Evolutionary conservation across 805 yeast species (phyloP), one percentile per base, ranked within the genome.

Genomic region (Phaffomyces opuntiae): DNA sequence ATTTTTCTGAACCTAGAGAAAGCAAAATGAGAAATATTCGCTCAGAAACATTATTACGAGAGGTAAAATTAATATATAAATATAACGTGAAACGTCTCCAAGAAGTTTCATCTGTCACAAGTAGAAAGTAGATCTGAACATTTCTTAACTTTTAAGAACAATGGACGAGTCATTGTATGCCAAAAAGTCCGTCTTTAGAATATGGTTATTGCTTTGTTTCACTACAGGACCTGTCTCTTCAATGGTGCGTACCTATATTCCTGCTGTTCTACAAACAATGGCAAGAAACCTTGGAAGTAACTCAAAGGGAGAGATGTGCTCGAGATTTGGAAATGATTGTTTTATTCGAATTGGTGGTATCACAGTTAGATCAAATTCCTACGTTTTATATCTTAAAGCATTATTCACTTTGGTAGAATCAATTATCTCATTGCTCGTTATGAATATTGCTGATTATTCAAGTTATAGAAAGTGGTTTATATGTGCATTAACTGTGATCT

Each of bases 151-250:
- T n/a, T n/a, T n/a, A n/a, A n/a, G n/a, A 7, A 12, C 2, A 29
- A 29, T 29, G 31, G 13, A 29, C 31, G 31, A 29, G 9, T 29
- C 29, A 19, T 24, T 24, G 16, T 47, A 47, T 27, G 19, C 40
- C 3, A 51, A 49, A 38, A 56, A 51, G 37, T 49, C 53, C 6
- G 49, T 55, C 7, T 64, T 51, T 43, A 44, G 62, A 21, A 51
- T 67, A 13, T 69, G 74, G 74, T 52, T 69, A 3, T 52, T 67
- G 7, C 47, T 69, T 7, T 68, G 73, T 47, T 69, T 62, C 49
- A 53, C 68, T 4, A 68, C 73, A 2, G 74, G 74, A 2, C 73
- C 73, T 2, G 70, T 67, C 0, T 62, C 72, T 1, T 63, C 72
- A 8, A 67, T 69, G 72, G 46, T 65, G 5, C 56, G 69, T 44